Percentiles rank a stretch among this genome's conserved stretches.
Conservation (phyloP, 129 eudicot species). For the Tanacetum coccineum region DNA sequence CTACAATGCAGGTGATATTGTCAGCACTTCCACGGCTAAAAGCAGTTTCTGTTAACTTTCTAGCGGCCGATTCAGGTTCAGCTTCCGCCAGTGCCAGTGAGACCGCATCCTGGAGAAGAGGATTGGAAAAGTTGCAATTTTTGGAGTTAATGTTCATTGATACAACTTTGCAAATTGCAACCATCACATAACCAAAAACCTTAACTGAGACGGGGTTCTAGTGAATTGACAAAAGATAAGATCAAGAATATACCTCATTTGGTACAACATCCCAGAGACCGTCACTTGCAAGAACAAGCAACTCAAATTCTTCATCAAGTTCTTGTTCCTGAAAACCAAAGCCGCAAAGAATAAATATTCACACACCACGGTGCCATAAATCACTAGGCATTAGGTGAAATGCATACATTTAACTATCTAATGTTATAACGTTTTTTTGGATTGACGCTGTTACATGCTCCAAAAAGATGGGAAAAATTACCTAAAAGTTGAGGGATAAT, state of each 20-base stretch:
- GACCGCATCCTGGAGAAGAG: constrained; percentile 62
- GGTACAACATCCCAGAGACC: constrained; percentile 92
- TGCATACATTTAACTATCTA: not conserved
- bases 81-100: constrained; percentile 75
- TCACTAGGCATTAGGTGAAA: not conserved
- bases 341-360: not conserved
- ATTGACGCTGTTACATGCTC: too few relatives aligned
- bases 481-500: too few relatives aligned
- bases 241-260: constrained; percentile 54
- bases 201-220: not conserved
- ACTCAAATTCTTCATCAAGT: constrained; percentile 59
- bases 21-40: constrained; percentile 85
- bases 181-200: not conserved
- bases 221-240: not conserved
- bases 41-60: constrained; percentile 79
- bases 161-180: not conserved
- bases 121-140: not conserved
- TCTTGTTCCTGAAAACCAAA: constrained; percentile 57
- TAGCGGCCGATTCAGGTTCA: constrained; percentile 69
- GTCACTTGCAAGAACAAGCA: constrained; percentile 90
- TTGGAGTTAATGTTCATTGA: not conserved
- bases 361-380: not conserved
- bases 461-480: too few relatives aligned
- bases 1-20: constrained; percentile 81
- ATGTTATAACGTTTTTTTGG: too few relatives aligned